Evolutionary conservation across 306 rosid species (phyloP).

Genomic region (Glycine tomentella): DNA sequence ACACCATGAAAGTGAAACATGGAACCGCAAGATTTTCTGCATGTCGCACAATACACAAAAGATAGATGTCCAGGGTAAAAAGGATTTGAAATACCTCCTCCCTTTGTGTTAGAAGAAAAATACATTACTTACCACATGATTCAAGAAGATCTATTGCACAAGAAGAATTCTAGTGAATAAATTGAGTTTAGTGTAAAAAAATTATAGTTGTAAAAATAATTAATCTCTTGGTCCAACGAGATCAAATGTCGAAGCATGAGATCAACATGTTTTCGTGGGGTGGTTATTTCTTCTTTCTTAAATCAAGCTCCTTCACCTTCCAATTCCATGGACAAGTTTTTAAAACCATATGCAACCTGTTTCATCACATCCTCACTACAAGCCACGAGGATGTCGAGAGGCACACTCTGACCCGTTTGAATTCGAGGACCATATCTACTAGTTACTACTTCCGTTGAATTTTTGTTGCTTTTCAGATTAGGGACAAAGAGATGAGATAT

Average conservation of each 20-base stretch:
- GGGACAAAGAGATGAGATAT: not conserved
- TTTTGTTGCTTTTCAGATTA: not conserved
- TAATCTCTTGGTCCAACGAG: no score
- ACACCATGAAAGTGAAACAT: slow-evolving; percentile 31
- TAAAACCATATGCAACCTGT: not conserved
- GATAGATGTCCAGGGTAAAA: not conserved
- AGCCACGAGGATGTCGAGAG: not conserved
- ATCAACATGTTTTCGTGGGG: not conserved
- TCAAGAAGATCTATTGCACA: no score
- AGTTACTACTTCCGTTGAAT: not conserved
- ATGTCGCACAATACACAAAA: slow-evolving; percentile 10
- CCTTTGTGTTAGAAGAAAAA: not conserved
- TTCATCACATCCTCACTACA: not conserved
- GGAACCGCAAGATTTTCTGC: slow-evolving; percentile 11
- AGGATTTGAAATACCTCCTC: not conserved
- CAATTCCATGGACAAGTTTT: no score
- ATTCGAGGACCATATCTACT: not conserved
- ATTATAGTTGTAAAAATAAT: no score
- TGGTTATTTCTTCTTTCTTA: not conserved
- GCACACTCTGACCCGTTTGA: not conserved
- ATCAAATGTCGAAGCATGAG: no score
- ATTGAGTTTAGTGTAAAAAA: not conserved
- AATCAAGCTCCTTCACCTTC: not conserved
- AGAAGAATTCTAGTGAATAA: no score
- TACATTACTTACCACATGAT: no score